These are phyloP conservation scores for Fraxinus angustifolia DNA, from an alignment of 305 asterid species.

Conservation along the genomic window DNA sequence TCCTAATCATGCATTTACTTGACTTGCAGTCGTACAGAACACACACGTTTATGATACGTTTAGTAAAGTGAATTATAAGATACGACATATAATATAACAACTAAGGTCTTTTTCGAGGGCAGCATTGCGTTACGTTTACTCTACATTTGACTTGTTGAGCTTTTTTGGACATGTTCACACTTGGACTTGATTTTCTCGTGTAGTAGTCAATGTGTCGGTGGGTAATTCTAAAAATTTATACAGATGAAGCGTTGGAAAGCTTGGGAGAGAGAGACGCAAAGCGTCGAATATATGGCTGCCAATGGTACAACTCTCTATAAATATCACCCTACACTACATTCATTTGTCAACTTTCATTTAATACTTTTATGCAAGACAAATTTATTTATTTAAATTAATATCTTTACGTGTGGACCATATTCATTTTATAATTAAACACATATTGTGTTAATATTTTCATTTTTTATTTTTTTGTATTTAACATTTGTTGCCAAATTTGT, in stretches of 20 bases:
- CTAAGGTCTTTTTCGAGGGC: too few species aligned
- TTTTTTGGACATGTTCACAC: not conserved
- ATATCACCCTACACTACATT: not conserved
- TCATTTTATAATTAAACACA: not conserved
- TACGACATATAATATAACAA: too few species aligned
- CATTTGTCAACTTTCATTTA: not conserved
- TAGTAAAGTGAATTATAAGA: not conserved
- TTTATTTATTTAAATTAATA: too few species aligned
- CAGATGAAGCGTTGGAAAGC: conserved; percentile 70
- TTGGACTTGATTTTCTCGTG: not conserved
- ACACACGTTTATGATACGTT: not conserved
- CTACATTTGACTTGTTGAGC: not conserved
- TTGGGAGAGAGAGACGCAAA: conserved; percentile 73
- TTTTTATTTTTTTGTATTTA: too few species aligned
- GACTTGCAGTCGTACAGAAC: not conserved
- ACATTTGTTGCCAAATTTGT: not conserved
- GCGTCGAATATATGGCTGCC: conserved; percentile 58
- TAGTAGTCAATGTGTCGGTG: not conserved
- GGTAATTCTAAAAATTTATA: not conserved
- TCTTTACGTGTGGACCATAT: not conserved
- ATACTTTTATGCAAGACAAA: not conserved
- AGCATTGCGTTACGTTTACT: too few species aligned
- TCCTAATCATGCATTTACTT: not conserved
- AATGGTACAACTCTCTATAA: conserved; percentile 42
- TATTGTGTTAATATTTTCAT: too few species aligned